Base-by-base conservation (phyloP, 1,284 basidiomycete species). In the Pterula multifida region DNA sequence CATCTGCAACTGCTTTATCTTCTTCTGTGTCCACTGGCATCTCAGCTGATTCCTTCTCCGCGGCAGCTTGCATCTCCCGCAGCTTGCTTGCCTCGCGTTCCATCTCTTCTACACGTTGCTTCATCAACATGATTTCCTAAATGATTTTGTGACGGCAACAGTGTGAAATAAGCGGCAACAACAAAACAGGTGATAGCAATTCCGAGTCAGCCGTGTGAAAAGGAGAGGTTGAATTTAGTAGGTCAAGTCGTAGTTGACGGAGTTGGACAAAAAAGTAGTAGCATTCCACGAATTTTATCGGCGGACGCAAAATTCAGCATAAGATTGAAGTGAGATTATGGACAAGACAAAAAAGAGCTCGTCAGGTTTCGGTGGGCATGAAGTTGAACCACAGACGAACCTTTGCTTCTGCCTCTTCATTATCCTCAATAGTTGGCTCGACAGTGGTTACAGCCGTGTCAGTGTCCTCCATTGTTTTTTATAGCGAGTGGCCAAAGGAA, bases 81-180 rank as follows among this genome's bases (percentile, higher is more conserved):
- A 94, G 69, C 65, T 90, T 92, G 65, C 79, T 85, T 2, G 91
- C 91, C 64, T 94, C 90, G 49, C 80, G 76, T 64, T 94, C 90
- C 89, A 94, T 94, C 68, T 93, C 91, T 56, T 85, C 88, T 22
- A 93, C 85, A 50, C 89, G 76, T 64, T 90, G 88, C 69, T 94
- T 95, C 93, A 96, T 96, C 57, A 85, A 71, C 60, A 79, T 68
- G 51, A 87, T 86, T 72, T 87, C 84, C 84, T 87, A 56, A 13
- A 11, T n/a, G 39, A 9, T 6, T 32, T 32, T 32, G 58, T 55
- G 54, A 57, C 52, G 28, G 6, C 28, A 32, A 6, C n/a, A n/a
- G n/a, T n/a, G n/a, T n/a, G 28, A 32, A 15, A 32, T 6, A 32
- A 32, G 28, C 15, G 15, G 15, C 15, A 32, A 32, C 6, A 32